These are phyloP conservation scores for Mucor circinelloides DNA, from an alignment of 371 early-diverging fungal species.

Conservation along the genomic window DNA sequence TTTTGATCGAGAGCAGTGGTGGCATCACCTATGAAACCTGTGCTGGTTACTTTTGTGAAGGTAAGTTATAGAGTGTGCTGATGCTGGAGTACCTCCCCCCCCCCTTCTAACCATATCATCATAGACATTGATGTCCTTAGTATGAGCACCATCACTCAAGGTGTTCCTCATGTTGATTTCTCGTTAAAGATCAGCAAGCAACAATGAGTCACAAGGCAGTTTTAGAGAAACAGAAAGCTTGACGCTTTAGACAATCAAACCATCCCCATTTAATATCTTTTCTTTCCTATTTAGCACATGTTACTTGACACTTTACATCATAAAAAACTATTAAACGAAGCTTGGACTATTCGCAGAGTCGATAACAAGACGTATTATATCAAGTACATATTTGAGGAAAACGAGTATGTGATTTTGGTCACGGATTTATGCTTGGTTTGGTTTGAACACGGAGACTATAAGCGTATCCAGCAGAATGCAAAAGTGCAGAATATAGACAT, in stretches of 20 bases:
- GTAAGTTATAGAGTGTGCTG: slow-evolving; percentile 35
- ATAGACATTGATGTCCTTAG: slow-evolving; percentile 90
- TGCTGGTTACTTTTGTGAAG: slow-evolving; percentile 76
- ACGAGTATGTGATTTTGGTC: slow-evolving; percentile 12
- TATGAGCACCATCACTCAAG: slow-evolving; percentile 92
- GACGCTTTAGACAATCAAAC: neutral
- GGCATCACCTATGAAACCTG: slow-evolving; percentile 92
- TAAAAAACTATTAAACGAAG: neutral
- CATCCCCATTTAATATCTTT: neutral
- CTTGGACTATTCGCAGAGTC: slow-evolving; percentile 1
- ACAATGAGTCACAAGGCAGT: slow-evolving; percentile 5
- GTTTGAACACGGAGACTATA: slow-evolving; percentile 19
- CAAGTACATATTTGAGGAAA: slow-evolving; percentile 13
- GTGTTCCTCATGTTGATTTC: slow-evolving; percentile 95
- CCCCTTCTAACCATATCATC: slow-evolving; percentile 3
- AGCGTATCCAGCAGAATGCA: slow-evolving; percentile 7
- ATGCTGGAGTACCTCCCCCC: neutral
- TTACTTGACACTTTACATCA: neutral
- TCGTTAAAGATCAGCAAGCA: slow-evolving; percentile 83
- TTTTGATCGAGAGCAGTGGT: slow-evolving; percentile 94
- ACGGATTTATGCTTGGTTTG: slow-evolving; percentile 21
- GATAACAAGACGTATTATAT: slow-evolving; percentile 12
- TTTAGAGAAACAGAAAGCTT: neutral
- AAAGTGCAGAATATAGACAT: slow-evolving; percentile 11
- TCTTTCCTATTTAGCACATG: no score